phyloP scores from a whole-genome alignment of 306 rosid genomes.

The Vicia villosa region DNA sequence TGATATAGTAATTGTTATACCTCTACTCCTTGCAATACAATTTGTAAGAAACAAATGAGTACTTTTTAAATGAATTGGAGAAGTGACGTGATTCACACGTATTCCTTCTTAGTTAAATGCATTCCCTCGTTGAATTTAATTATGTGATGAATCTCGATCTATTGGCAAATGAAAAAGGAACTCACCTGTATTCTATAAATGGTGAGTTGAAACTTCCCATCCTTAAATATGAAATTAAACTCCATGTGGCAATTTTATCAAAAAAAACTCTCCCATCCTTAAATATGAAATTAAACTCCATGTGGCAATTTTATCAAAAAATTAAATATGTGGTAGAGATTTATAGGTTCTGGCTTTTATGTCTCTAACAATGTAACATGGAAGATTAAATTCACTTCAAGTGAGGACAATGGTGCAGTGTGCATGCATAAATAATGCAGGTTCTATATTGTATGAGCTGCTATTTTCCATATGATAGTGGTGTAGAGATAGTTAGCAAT shows the following conservation, averaged over 20 bases:
- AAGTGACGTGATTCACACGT: neutral
- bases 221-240: constrained; percentile 22
- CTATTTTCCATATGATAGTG: constrained; percentile 32
- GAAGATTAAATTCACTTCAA: constrained; percentile 32
- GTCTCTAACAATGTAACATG: constrained; percentile 29
- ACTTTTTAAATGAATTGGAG: too few species aligned
- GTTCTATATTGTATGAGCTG: constrained; percentile 32
- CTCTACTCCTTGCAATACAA: too few species aligned
- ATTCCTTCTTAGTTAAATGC: constrained; percentile 6
- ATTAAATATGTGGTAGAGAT: constrained; percentile 33
- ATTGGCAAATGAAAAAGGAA: constrained; percentile 29
- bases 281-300: constrained; percentile 31
- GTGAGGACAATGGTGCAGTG: neutral
- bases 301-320: constrained; percentile 14
- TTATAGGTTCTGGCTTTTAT: constrained; percentile 32
- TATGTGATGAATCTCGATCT: neutral
- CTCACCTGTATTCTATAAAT: constrained; percentile 26
- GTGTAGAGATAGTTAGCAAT: constrained; percentile 12
- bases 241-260: constrained; percentile 34
- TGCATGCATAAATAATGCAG: neutral
- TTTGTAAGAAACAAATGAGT: too few species aligned
- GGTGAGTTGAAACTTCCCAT: neutral
- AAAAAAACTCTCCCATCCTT: neutral
- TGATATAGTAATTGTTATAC: too few species aligned
- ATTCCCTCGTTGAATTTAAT: constrained; percentile 11